Evolutionary conservation across 371 early-diverging fungal genomes (phyloP), one percentile per base, ranked within the genome.

Genomic region (Cokeromyces recurvatus): DNA sequence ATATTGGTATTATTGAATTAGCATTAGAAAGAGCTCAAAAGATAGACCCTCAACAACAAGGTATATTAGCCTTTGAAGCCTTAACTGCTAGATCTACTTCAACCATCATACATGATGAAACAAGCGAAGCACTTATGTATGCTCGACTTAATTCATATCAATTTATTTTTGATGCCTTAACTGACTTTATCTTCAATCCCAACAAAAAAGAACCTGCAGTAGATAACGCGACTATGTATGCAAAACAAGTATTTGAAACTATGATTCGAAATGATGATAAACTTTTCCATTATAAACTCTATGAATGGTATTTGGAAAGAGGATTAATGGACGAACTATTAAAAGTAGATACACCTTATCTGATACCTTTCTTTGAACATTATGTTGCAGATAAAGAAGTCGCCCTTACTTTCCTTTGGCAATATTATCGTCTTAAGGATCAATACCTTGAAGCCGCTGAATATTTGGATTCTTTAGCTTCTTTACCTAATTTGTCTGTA

Each of bases 201-300:
- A n/a, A n/a, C 4, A 9, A 12, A 3, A 42, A 44, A 5, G 15
- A 22, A 9, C 48, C 50, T 19, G 37, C 48, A 23, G 41, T 5
- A 2, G 46, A 32, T 38, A n/a, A n/a, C n/a, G 19, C 14, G 2
- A 20, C 14, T 19, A 14, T 29, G 4, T 46, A 51, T 38, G 12
- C 24, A 6, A 39, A 38, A 21, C 53, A 57, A 16, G 70, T 78
- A 23, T 64, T 84, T 7, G 41, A 56, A 10, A 48, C 52, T 19
- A 69, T 77, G 2, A 43, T 84, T 12, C 15, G 56, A 9, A 63
- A 64, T 4, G 48, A 68, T 24, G 91, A 91, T 46, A 52, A 65
- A 14, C 57, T 83, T 12, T 89, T 90, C 68, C 88, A 89, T 38
- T 81, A 71, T 43, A 64, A 55, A 17, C 55, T 91, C 2, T 91